A percentile compares a stretch with the other conserved stretches of the same genome.
phyloP scores from a whole-genome alignment of 2,329 filamentous ascomycete genomes.

The Colletotrichum euphorbiae region DNA sequence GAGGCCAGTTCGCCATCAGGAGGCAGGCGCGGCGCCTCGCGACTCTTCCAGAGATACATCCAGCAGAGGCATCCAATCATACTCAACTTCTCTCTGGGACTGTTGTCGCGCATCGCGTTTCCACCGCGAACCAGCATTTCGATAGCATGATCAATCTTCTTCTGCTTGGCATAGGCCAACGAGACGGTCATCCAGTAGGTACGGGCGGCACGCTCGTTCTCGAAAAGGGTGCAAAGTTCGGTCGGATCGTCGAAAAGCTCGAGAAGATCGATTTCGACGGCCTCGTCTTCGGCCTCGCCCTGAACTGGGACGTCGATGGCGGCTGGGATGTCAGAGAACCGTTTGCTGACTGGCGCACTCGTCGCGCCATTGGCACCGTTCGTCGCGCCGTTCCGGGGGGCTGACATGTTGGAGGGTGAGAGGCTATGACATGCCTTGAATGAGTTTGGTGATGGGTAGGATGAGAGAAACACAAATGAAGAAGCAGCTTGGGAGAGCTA shows the following conservation, averaged over 20 bases:
- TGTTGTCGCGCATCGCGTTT: constrained; percentile 75
- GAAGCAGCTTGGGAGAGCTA: constrained; percentile 27
- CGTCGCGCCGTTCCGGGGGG: constrained; percentile 56
- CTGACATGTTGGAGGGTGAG: constrained; percentile 52
- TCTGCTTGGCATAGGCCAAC: constrained; percentile 94
- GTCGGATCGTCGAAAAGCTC: constrained; percentile 93
- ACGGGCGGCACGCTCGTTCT: constrained; percentile 91
- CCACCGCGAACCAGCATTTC: constrained; percentile 80
- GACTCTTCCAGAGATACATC: constrained; percentile 90
- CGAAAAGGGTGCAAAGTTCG: constrained; percentile 92
- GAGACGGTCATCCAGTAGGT: constrained; percentile 99
- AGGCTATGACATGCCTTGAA: constrained; percentile 39
- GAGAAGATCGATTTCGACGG: constrained; percentile 92
- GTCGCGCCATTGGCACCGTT: constrained; percentile 57
- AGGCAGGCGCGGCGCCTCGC: constrained; percentile 75
- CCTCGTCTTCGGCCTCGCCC: constrained; percentile 74
- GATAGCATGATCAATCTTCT: constrained; percentile 87
- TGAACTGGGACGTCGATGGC: constrained; percentile 76
- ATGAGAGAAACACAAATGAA: constrained; percentile 16
- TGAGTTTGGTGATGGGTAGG: constrained; percentile 19
- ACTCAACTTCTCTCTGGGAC: constrained; percentile 84
- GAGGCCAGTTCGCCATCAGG: constrained; percentile 73
- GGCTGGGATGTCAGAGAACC: constrained; percentile 73
- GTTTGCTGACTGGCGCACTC: constrained; percentile 59
- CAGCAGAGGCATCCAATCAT: constrained; percentile 88